A percentile compares a stretch with the other conserved stretches of the same genome.
phyloP scores from a whole-genome alignment of 495 filamentous ascomycete species.

The Lophium mytilinum region DNA sequence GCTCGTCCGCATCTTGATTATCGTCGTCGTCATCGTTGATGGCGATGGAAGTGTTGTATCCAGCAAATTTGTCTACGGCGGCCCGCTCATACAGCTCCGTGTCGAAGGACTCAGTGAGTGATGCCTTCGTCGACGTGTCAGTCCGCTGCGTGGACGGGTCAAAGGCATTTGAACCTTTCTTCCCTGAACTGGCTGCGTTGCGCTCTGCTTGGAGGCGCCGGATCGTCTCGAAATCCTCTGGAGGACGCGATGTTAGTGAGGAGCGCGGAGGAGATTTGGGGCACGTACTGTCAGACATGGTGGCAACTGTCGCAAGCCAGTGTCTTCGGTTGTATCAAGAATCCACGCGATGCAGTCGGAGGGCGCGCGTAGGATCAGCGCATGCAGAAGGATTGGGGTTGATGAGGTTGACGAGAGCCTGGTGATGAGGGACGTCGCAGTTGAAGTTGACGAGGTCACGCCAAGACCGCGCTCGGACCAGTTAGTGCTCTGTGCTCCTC shows the following conservation, averaged over 20 bases:
- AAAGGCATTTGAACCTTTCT: conserved; percentile 82
- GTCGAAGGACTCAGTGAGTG: conserved; percentile 90
- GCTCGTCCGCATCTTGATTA: conserved; percentile 67
- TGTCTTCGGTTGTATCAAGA: background rate
- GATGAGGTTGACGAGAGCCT: background rate
- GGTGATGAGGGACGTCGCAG: too few relatives aligned
- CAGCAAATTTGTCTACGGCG: conserved; percentile 73
- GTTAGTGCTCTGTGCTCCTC: too few relatives aligned
- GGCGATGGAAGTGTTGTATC: conserved; percentile 85
- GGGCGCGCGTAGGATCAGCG: background rate
- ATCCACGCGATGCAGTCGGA: background rate
- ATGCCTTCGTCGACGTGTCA: conserved; percentile 87
- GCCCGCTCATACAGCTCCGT: conserved; percentile 78
- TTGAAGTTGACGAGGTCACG: too few relatives aligned
- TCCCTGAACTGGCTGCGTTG: conserved; percentile 71
- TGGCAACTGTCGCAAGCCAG: conserved; percentile 17
- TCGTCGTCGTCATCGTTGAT: conserved; percentile 69
- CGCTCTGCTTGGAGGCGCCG: conserved; percentile 84
- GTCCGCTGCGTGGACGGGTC: conserved; percentile 80
- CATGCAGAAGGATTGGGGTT: background rate
- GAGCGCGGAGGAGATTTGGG: conserved; percentile 5
- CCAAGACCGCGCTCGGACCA: too few relatives aligned
- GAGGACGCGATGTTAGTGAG: conserved; percentile 22
- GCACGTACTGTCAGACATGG: conserved; percentile 54
- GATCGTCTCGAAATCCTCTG: conserved; percentile 76